Evolutionary conservation across 2,329 filamentous ascomycete genomes (phyloP).

Genomic region (Pochonia chlamydosporia): DNA sequence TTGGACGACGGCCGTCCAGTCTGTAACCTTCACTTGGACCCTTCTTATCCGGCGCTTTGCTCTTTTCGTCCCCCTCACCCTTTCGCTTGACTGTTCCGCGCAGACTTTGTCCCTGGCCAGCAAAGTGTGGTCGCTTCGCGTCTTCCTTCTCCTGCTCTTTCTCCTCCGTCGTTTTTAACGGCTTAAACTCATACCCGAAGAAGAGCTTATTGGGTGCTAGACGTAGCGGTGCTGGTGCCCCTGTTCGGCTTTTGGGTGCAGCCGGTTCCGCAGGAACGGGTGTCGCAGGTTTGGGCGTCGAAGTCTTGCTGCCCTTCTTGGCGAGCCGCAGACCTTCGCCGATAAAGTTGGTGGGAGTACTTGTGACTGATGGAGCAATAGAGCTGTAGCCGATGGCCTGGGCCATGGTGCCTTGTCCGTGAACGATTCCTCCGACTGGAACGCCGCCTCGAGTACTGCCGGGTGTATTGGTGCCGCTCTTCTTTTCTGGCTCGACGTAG

Average conservation of each 20-base stretch:
- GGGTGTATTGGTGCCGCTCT: slow-evolving; percentile 83
- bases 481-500: slow-evolving; percentile 78
- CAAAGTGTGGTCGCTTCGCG: slow-evolving; percentile 68
- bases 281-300: slow-evolving; percentile 61
- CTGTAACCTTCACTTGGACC: slow-evolving; percentile 35
- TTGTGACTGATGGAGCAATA: slow-evolving; percentile 73
- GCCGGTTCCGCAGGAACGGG: slow-evolving; percentile 46
- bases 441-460: slow-evolving; percentile 59
- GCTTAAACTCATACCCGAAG: slow-evolving; percentile 91
- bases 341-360: slow-evolving; percentile 71
- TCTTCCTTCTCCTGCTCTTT: slow-evolving; percentile 60
- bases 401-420: slow-evolving; percentile 89
- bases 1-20: slow-evolving; percentile 35
- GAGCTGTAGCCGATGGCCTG: slow-evolving; percentile 95
- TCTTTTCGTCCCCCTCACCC: slow-evolving; percentile 43
- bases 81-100: slow-evolving; percentile 67
- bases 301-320: slow-evolving; percentile 70
- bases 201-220: slow-evolving; percentile 87
- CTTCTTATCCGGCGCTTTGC: slow-evolving; percentile 42
- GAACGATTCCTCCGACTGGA: slow-evolving; percentile 67
- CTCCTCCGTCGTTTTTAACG: slow-evolving; percentile 72
- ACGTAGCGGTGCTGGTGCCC: slow-evolving; percentile 81
- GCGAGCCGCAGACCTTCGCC: slow-evolving; percentile 77
- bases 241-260: slow-evolving; percentile 44
- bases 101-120: slow-evolving; percentile 78